Percentiles rank a stretch among this genome's conserved stretches.
Evolutionary conservation across 352 stramenopile species (phyloP).

Genomic region (Phytopythium litorale): DNA sequence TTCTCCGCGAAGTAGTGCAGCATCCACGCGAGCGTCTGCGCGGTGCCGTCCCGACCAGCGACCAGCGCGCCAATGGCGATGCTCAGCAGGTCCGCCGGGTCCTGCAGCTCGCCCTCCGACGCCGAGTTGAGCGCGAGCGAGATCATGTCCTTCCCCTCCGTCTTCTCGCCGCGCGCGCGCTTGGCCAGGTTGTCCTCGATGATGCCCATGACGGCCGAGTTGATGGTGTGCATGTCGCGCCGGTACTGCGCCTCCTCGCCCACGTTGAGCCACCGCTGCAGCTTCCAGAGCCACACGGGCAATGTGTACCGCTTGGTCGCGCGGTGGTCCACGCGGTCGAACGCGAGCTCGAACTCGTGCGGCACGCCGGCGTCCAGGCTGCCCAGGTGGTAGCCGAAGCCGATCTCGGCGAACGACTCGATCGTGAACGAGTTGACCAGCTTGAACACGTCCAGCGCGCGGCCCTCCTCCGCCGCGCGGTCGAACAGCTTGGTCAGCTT

Average conservation of each 20-base stretch:
- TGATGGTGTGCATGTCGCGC: conserved; percentile 14
- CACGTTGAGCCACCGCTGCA: conserved; percentile 16
- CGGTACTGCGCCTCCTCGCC: conserved; percentile 19
- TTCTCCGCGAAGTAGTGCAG: conserved; percentile 23
- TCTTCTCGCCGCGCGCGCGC: neutral
- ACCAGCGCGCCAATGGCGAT: neutral
- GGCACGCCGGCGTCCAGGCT: conserved; percentile 21
- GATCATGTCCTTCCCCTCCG: conserved; percentile 3
- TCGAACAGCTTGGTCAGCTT: conserved; percentile 14
- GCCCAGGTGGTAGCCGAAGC: conserved; percentile 30
- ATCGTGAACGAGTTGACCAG: conserved; percentile 26
- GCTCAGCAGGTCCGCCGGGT: neutral
- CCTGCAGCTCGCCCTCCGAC: neutral
- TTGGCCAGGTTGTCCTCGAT: conserved; percentile 10
- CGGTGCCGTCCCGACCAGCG: neutral
- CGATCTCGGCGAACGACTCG: conserved; percentile 36
- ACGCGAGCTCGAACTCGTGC: conserved; percentile 17
- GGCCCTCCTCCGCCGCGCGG: neutral
- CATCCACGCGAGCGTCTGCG: conserved; percentile 12
- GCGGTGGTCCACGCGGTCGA: conserved; percentile 1
- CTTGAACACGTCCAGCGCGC: conserved; percentile 15
- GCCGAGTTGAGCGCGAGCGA: neutral
- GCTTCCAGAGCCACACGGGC: conserved; percentile 9
- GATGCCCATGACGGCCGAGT: conserved; percentile 13
- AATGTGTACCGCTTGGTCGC: neutral